phyloP scores from a whole-genome alignment of 2,329 filamentous ascomycete genomes.

The Xylariaceae sp. region DNA sequence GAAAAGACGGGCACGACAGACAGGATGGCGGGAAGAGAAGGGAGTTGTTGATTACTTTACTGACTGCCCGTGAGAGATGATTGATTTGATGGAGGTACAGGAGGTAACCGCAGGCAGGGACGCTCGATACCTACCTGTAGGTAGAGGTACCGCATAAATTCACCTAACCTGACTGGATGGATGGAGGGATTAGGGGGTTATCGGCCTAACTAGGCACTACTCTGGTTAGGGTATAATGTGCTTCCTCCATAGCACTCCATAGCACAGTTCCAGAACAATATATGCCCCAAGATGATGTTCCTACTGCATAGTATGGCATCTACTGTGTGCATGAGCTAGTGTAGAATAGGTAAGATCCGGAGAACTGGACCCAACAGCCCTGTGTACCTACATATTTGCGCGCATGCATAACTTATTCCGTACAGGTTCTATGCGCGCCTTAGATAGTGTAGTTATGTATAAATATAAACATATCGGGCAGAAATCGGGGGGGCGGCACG shows the following conservation, averaged over 20 bases:
- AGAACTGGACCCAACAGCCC: no score
- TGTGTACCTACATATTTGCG: no score
- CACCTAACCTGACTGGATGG: background rate
- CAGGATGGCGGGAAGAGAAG: conserved; percentile 7
- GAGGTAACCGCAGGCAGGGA: background rate
- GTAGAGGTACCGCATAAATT: background rate
- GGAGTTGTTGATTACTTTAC: conserved; percentile 8
- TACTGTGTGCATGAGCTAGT: no score
- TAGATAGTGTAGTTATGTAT: no score
- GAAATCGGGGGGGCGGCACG: no score
- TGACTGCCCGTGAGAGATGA: background rate
- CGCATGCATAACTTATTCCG: no score
- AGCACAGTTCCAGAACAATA: background rate
- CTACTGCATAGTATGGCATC: no score
- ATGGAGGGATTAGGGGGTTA: background rate
- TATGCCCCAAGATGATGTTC: no score
- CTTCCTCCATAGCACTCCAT: background rate
- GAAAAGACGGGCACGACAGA: conserved; percentile 2
- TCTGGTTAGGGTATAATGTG: background rate
- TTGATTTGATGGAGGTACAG: background rate
- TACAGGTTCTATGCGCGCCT: no score
- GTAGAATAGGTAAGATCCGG: no score
- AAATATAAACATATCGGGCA: no score
- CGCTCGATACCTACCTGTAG: background rate
- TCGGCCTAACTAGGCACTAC: background rate